Percentiles rank a stretch among this genome's conserved stretches.
Conservation (phyloP, 176 grass and related monocot species). For the Aegilops tauschii region DNA sequence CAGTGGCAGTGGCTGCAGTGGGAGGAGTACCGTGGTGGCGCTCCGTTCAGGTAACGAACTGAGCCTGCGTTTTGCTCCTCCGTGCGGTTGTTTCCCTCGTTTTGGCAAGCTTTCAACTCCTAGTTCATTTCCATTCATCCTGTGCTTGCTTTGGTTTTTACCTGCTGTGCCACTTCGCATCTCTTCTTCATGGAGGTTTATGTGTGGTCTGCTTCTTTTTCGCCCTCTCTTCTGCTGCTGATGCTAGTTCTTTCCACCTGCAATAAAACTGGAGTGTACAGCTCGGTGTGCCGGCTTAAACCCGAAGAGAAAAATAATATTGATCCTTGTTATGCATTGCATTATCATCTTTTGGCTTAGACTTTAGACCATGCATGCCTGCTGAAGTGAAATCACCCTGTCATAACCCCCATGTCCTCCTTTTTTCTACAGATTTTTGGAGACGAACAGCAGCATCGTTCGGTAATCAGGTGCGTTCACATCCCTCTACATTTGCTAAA, state of each 20-base stretch:
- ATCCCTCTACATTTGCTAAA: not conserved
- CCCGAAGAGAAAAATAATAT: too few relatives aligned
- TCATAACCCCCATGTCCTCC: not conserved
- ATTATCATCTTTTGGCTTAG: not conserved
- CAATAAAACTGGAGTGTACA: not conserved
- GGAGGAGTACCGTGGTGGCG: not conserved
- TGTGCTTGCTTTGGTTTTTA: not conserved
- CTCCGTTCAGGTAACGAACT: slow-evolving; percentile 42
- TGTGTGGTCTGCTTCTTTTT: not conserved
- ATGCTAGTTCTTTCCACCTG: not conserved
- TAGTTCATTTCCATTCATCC: too few relatives aligned
- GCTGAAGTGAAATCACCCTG: not conserved
- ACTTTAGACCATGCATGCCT: not conserved
- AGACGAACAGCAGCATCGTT: not conserved
- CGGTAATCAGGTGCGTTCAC: slow-evolving; percentile 30
- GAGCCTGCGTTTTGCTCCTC: not conserved
- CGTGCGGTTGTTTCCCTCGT: not conserved
- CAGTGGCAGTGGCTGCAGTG: not conserved
- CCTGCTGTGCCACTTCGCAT: not conserved
- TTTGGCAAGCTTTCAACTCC: not conserved
- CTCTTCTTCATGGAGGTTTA: not conserved
- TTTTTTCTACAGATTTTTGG: slow-evolving; percentile 29
- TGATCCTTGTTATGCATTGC: not conserved
- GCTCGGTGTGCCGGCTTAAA: not conserved
- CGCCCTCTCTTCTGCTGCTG: not conserved